These are phyloP conservation scores for Quercus lobata DNA, from an alignment of 331 rosid genomes.

Conservation along the genomic window DNA sequence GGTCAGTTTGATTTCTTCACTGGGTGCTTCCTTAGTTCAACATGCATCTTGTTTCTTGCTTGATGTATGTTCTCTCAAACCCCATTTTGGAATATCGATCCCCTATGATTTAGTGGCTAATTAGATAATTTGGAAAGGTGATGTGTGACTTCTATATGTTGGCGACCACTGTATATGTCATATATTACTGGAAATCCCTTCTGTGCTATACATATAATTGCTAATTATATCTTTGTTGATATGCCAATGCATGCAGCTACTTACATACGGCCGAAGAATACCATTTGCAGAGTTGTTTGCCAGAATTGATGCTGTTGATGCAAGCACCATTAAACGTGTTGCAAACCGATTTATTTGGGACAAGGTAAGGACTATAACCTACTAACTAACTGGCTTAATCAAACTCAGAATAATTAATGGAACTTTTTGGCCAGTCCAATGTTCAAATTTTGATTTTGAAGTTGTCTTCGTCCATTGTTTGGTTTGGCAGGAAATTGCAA, in stretches of 20 bases:
- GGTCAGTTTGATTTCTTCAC: background rate
- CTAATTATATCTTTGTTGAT: background rate
- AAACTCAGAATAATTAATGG: background rate
- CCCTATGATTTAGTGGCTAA: background rate
- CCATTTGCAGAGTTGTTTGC: constrained; percentile 87
- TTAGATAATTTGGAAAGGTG: background rate
- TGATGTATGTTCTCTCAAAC: background rate
- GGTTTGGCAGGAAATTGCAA: constrained; percentile 63
- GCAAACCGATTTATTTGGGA: constrained; percentile 91
- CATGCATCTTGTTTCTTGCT: background rate
- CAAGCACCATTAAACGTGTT: constrained; percentile 84
- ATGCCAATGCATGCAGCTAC: constrained; percentile 49
- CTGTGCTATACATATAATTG: background rate
- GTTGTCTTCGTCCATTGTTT: background rate
- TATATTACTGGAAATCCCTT: background rate
- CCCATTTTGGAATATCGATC: background rate
- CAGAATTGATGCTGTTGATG: constrained; percentile 87
- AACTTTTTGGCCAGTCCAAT: background rate
- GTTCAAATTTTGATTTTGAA: background rate
- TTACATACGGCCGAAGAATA: constrained; percentile 93
- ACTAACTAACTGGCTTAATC: background rate
- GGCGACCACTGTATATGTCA: background rate
- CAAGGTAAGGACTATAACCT: constrained; percentile 45
- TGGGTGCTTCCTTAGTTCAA: background rate
- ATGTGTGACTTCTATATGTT: background rate